Base-by-base conservation (phyloP, 2,329 filamentous ascomycete species). In the Rhinocladiella mackenziei region DNA sequence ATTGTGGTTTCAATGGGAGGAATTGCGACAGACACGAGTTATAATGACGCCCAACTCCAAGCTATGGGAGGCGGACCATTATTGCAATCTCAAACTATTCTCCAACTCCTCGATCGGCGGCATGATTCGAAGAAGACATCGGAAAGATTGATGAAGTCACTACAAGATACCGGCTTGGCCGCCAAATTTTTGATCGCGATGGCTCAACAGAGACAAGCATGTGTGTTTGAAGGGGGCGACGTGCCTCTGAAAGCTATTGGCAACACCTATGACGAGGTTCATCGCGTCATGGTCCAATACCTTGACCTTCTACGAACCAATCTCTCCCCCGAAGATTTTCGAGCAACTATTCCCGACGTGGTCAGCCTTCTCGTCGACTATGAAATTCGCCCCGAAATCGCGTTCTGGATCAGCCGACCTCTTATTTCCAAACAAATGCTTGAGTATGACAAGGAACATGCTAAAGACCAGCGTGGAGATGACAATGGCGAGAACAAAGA, bases 1-100 rank as follows among this genome's bases (percentile, higher is more conserved):
- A 77, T 98, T 48, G 84, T 97, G 39, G 81, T 81, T 25, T 86
- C 86, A 2, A 97, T 98, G 92, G 88, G 87, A 13, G 94, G 94
- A 33, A 89, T 98, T 48, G 83, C 91, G 9, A 82, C 89, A 3
- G 84, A 91, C 48, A 78, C 83, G 39, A 87, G 89, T 59, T 91
- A 95, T 59, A 96, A 87, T 20, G 91, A 98, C 56, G 72, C 82
- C 13, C 89, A 96, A 65, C 77, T 95, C 19, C 73, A 86, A 51
- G 89, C 87, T 10, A 89, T 98, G 79, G 87, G 86, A 29, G 91
- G 89, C 49, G 89, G 91, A 10, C 80, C 87, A 39, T 71, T 83
- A 18, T 72, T 98, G 8, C 84, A 86, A 53, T 80, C 82, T 7
- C 85, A 91, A 57, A 94, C 86, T 1, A 75, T 97, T 28, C 77